phyloP scores from a whole-genome alignment of 192 early-diverging fungal species.

The Coemansia guatemalensis region DNA sequence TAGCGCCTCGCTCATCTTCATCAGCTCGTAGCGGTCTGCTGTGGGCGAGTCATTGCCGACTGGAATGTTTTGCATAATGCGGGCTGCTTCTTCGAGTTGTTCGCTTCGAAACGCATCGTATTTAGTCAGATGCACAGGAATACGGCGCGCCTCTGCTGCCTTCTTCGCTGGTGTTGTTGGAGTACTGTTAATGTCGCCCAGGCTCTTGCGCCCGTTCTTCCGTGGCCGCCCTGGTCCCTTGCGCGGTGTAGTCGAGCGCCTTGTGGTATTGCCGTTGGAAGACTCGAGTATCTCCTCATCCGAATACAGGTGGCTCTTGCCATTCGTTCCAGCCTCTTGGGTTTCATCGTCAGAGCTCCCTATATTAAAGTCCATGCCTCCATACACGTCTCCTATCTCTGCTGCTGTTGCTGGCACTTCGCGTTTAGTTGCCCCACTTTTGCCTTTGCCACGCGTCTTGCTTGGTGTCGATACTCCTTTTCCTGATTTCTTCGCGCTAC shows the following conservation, averaged over 20 bases:
- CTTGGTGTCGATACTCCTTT: neutral
- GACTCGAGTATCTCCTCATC: too few relatives aligned
- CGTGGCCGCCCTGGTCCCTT: conserved; percentile 32
- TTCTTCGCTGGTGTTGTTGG: conserved; percentile 9
- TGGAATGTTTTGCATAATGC: conserved; percentile 21
- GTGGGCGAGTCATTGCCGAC: conserved; percentile 10
- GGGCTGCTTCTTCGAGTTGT: conserved; percentile 14
- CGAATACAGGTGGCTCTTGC: too few relatives aligned
- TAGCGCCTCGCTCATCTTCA: conserved; percentile 49
- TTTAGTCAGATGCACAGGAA: conserved; percentile 42
- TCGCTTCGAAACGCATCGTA: conserved; percentile 35
- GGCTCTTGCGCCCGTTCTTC: conserved; percentile 8
- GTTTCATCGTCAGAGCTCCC: too few relatives aligned
- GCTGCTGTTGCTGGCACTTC: neutral
- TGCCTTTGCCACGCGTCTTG: neutral
- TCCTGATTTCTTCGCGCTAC: conserved; percentile 3
- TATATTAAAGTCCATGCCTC: too few relatives aligned
- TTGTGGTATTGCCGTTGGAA: too few relatives aligned
- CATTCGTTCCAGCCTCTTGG: too few relatives aligned
- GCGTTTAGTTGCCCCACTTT: neutral
- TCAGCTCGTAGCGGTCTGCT: conserved; percentile 42
- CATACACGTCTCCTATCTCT: conserved; percentile 6
- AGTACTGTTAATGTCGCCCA: neutral
- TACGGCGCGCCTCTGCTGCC: conserved; percentile 24
- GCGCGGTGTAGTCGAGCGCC: neutral